A percentile compares a stretch with the other conserved stretches of the same genome.
Conservation (phyloP, 306 rosid species). For the Cucurbita maxima region DNA sequence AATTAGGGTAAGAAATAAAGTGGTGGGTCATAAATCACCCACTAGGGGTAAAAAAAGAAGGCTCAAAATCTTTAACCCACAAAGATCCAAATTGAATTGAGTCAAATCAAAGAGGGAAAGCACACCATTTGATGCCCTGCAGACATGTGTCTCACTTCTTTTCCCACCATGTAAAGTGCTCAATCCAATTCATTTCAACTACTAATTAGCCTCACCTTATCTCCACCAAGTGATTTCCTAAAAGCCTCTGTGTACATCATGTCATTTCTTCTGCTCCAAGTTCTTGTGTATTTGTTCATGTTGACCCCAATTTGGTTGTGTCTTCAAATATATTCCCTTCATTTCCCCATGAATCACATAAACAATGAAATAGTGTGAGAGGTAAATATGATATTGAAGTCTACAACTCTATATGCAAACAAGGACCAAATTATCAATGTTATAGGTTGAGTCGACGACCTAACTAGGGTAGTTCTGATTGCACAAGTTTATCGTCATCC, state of each 20-base stretch:
- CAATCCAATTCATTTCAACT: background rate
- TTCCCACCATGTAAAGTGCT: conserved; percentile 3
- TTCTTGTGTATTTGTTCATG: background rate
- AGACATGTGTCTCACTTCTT: conserved; percentile 1
- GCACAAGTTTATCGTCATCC: too few relatives aligned
- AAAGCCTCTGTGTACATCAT: background rate
- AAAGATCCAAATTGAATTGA: background rate
- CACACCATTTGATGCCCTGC: conserved; percentile 1
- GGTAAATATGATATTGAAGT: too few relatives aligned
- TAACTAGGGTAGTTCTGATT: too few relatives aligned
- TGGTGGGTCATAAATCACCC: too few relatives aligned
- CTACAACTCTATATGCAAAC: too few relatives aligned
- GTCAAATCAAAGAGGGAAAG: background rate
- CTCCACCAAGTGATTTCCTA: background rate
- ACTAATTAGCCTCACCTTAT: background rate
- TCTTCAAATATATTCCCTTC: background rate
- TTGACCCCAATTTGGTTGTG: background rate
- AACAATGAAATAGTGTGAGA: too few relatives aligned
- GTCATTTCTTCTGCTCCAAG: background rate
- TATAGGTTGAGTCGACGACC: too few relatives aligned
- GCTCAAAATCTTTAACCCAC: background rate
- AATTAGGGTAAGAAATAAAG: too few relatives aligned
- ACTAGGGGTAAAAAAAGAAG: too few relatives aligned
- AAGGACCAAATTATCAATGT: too few relatives aligned
- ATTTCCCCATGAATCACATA: background rate